A percentile compares a stretch with the other conserved stretches of the same genome.
Conservation (phyloP, 1,284 basidiomycete species). For the Pyrrhoderma lamaoense region DNA sequence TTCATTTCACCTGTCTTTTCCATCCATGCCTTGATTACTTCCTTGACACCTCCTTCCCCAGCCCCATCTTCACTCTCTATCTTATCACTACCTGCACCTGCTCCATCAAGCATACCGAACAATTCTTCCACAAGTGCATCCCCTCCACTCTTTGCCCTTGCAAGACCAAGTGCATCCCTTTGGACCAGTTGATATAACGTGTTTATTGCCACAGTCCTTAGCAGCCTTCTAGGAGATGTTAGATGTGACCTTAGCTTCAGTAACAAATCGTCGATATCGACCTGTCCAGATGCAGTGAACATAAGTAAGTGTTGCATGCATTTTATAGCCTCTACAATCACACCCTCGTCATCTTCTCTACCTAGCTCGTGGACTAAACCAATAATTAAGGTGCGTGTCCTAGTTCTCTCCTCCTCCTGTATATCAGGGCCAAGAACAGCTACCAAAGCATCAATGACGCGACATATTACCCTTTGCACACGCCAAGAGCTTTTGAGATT, state of each 20-base stretch:
- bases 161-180: slow-evolving; percentile 83
- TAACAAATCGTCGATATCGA: slow-evolving; percentile 75
- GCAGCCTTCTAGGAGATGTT: slow-evolving; percentile 38
- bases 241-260: slow-evolving; percentile 70
- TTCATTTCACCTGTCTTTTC: slow-evolving; percentile 90
- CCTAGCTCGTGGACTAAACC: slow-evolving; percentile 85
- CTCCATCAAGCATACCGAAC: slow-evolving; percentile 91
- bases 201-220: slow-evolving; percentile 92
- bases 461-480: slow-evolving; percentile 86
- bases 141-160: slow-evolving; percentile 91
- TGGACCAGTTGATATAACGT: slow-evolving; percentile 97
- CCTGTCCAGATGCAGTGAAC: slow-evolving; percentile 76
- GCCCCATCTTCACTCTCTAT: background rate
- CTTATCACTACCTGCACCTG: slow-evolving; percentile 80
- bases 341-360: slow-evolving; percentile 80
- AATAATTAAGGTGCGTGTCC: slow-evolving; percentile 77
- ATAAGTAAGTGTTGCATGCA: slow-evolving; percentile 96
- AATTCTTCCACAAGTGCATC: slow-evolving; percentile 91
- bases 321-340: slow-evolving; percentile 90
- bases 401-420: slow-evolving; percentile 61
- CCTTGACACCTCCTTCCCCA: slow-evolving; percentile 58
- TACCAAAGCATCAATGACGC: slow-evolving; percentile 88
- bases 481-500: slow-evolving; percentile 90
- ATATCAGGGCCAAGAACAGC: slow-evolving; percentile 95
- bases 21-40: slow-evolving; percentile 94